Evolutionary conservation across 805 yeast genomes (phyloP).

Genomic region (Cyberlindnera americana): DNA sequence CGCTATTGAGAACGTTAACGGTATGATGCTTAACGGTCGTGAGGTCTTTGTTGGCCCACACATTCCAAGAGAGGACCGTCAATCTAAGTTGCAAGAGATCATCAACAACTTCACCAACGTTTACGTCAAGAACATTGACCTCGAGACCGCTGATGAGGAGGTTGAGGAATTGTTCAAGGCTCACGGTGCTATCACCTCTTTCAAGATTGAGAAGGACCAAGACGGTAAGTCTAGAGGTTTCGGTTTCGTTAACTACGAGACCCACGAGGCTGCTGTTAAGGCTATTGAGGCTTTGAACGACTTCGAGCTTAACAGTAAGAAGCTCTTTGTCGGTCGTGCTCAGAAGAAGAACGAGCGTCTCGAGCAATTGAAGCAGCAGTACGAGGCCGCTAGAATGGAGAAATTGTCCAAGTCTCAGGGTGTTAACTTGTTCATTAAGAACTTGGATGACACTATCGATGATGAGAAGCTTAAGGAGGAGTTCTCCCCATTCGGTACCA

Average conservation of each 20-base stretch:
- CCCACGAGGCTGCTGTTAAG: constrained; percentile 82
- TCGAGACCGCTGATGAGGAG: constrained; percentile 65
- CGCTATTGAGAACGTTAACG: constrained; percentile 96
- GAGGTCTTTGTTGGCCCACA: constrained; percentile 96
- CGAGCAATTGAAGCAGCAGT: constrained; percentile 92
- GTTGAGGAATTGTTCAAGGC: constrained; percentile 68
- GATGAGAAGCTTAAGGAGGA: constrained; percentile 90
- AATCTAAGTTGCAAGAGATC: constrained; percentile 84
- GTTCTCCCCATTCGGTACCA: constrained; percentile 88
- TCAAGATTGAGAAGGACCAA: constrained; percentile 69
- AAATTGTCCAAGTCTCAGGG: constrained; percentile 94
- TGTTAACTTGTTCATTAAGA: constrained; percentile 93
- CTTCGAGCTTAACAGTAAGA: constrained; percentile 78
- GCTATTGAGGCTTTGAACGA: constrained; percentile 93
- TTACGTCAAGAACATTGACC: constrained; percentile 84
- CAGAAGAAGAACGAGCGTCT: constrained; percentile 98
- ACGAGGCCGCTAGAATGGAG: constrained; percentile 89
- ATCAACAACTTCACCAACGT: constrained; percentile 94
- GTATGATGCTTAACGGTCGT: constrained; percentile 95
- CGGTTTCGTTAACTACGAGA: constrained; percentile 89
- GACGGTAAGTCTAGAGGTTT: constrained; percentile 93
- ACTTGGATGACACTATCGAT: constrained; percentile 89
- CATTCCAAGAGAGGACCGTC: constrained; percentile 89
- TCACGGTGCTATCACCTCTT: constrained; percentile 80
- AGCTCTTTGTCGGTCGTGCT: constrained; percentile 94